Evolutionary conservation across 2,329 filamentous ascomycete species (phyloP).

Genomic region (Ophiostoma novo-ulmi): DNA sequence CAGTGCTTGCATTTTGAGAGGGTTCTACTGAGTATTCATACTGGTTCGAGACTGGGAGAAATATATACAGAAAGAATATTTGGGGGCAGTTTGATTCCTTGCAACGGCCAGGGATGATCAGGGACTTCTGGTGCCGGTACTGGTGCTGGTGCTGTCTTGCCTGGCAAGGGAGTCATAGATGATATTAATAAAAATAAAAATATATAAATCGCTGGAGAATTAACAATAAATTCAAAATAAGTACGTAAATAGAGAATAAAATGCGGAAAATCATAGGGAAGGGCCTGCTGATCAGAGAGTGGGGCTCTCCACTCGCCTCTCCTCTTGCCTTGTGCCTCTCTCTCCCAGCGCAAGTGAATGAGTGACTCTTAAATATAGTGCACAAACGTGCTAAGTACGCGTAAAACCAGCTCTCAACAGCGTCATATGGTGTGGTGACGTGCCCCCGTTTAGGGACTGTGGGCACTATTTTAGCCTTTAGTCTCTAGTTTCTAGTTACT

Average conservation of each 20-base stretch:
- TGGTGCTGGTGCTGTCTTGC: background rate
- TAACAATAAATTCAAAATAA: background rate
- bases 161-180: background rate
- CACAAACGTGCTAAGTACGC: background rate
- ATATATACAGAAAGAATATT: background rate
- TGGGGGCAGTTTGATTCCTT: background rate
- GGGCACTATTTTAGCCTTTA: background rate
- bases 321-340: background rate
- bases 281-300: conserved; percentile 24
- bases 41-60: background rate
- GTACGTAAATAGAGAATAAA: background rate
- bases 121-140: background rate
- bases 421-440: background rate
- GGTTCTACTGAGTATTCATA: background rate
- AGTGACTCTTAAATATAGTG: conserved; percentile 6
- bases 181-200: background rate
- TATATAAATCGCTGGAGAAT: background rate
- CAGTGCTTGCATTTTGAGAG: background rate
- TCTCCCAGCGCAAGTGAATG: background rate
- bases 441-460: conserved; percentile 2
- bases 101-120: conserved; percentile 3
- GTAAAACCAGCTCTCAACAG: background rate
- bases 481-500: background rate
- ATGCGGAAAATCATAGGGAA: conserved; percentile 13
- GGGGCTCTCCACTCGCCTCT: background rate